Conservation (phyloP, 106 monocot genomes). For the Iris macrosiphon region DNA sequence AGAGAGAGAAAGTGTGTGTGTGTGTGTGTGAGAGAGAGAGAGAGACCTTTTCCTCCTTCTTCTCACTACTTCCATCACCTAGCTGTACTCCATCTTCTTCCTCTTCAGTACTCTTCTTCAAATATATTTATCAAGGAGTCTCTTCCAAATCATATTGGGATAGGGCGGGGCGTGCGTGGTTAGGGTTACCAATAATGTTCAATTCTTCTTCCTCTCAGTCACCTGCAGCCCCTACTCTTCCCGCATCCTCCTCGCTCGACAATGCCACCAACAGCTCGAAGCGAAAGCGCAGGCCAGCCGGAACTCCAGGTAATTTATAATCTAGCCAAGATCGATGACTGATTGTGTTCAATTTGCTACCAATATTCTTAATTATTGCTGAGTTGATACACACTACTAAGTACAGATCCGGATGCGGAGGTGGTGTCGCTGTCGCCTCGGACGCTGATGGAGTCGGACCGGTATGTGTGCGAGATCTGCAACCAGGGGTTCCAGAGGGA, state of each 20-base stretch:
- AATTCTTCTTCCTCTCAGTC: no score
- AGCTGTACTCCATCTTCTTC: not conserved
- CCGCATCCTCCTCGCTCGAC: constrained; percentile 4
- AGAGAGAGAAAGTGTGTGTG: no score
- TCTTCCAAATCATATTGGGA: no score
- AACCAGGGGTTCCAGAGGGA: constrained; percentile 88
- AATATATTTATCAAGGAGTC: not conserved
- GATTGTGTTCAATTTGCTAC: not conserved
- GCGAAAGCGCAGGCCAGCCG: constrained; percentile 33
- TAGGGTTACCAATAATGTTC: no score
- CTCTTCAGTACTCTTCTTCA: not conserved
- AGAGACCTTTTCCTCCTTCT: not conserved
- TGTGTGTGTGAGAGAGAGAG: not conserved
- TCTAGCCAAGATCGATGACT: not conserved
- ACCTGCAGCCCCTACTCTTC: constrained; percentile 12
- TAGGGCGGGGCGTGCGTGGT: no score
- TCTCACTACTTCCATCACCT: not conserved
- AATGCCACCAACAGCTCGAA: constrained; percentile 18
- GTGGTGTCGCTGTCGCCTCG: constrained; percentile 79
- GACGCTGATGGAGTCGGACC: constrained; percentile 81
- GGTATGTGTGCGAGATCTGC: constrained; percentile 95
- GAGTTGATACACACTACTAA: not conserved
- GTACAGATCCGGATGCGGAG: constrained; percentile 80
- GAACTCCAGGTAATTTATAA: constrained; percentile 34
- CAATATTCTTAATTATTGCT: not conserved